These are phyloP conservation scores for Wickerhamiella allomyrinae DNA, from an alignment of 805 yeast genomes.

Conservation along the genomic window DNA sequence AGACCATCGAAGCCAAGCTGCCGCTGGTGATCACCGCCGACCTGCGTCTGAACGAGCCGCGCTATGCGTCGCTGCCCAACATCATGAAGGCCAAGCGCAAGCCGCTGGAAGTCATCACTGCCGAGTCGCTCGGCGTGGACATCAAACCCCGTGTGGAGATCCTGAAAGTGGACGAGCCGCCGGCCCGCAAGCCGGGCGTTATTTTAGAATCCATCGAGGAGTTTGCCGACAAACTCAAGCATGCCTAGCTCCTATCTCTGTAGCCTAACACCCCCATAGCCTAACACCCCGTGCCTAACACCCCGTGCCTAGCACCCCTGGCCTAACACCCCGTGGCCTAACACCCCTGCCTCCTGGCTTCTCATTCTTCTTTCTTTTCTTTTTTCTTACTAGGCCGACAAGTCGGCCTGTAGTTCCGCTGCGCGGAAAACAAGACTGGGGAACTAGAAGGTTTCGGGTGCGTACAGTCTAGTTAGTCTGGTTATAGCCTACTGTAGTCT, in stretches of 20 bases:
- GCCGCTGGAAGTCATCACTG: conserved; percentile 56
- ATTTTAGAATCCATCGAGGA: conserved; percentile 74
- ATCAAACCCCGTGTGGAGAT: conserved; percentile 49
- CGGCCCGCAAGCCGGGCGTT: conserved; percentile 65
- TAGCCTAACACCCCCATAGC: too few relatives aligned
- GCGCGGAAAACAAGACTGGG: too few relatives aligned
- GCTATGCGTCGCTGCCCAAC: conserved; percentile 91
- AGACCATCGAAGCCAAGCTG: conserved; percentile 57
- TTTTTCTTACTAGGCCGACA: too few relatives aligned
- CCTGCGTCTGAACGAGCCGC: conserved; percentile 83
- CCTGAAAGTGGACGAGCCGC: conserved; percentile 71
- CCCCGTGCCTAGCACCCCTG: too few relatives aligned
- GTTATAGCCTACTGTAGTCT: too few relatives aligned
- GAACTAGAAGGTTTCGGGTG: too few relatives aligned
- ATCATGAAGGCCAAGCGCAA: conserved; percentile 98
- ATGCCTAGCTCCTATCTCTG: conserved; percentile 29
- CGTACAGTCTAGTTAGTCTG: too few relatives aligned
- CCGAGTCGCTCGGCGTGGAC: conserved; percentile 59
- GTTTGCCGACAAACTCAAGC: conserved; percentile 56
- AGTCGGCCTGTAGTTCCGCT: too few relatives aligned
- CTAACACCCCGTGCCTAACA: too few relatives aligned
- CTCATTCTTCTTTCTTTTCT: too few relatives aligned
- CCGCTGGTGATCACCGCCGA: conserved; percentile 89
- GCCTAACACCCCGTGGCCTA: too few relatives aligned
- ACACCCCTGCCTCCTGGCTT: too few relatives aligned